phyloP scores from a whole-genome alignment of 768 basidiomycete genomes.

The Tylopilus rubrobrunneus region DNA sequence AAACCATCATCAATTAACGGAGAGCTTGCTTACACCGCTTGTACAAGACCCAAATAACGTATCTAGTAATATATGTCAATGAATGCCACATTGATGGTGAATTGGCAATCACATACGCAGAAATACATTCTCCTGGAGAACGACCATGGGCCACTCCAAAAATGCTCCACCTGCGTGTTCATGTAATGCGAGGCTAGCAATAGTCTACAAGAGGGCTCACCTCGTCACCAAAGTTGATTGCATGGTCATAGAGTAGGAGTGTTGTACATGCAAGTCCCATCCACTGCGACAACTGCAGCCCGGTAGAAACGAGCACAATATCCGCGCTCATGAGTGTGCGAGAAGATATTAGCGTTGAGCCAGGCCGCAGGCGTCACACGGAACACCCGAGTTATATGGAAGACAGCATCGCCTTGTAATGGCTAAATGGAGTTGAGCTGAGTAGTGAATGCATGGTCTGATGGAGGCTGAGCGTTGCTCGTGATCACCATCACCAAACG shows the following conservation, averaged over 20 bases:
- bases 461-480: too few relatives aligned
- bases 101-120: background rate
- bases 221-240: constrained; percentile 3
- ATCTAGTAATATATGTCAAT: constrained; percentile 4
- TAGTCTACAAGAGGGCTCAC: background rate
- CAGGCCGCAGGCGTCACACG: too few relatives aligned
- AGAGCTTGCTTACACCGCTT: constrained; percentile 4
- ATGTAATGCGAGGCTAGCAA: background rate
- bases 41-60: constrained; percentile 7
- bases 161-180: constrained; percentile 6
- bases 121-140: constrained; percentile 10
- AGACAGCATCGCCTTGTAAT: too few relatives aligned
- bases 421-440: too few relatives aligned
- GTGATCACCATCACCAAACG: too few relatives aligned
- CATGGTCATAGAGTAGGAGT: constrained; percentile 13
- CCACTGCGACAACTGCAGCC: background rate
- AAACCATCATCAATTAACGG: background rate
- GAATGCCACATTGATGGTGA: background rate
- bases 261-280: constrained; percentile 1
- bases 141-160: constrained; percentile 13
- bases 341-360: background rate
- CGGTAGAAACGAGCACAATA: background rate
- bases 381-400: too few relatives aligned
- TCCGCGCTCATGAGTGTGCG: background rate
- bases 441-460: too few relatives aligned